A percentile compares a stretch with the other conserved stretches of the same genome.
Evolutionary conservation across 352 stramenopile genomes (phyloP).

Genomic region (Elongisporangium undulatum): DNA sequence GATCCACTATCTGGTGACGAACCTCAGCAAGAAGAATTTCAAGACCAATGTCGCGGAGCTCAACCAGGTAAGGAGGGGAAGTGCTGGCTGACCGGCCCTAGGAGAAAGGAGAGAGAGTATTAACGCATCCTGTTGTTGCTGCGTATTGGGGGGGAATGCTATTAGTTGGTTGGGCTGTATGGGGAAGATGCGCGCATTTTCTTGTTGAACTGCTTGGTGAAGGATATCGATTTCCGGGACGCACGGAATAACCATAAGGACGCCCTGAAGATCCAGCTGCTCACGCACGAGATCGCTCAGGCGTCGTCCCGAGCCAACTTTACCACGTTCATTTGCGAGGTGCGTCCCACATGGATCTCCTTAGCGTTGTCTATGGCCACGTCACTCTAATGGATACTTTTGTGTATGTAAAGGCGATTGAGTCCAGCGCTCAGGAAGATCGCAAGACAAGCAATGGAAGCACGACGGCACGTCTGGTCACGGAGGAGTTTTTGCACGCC

Average conservation of each 20-base stretch:
- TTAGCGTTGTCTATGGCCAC: neutral
- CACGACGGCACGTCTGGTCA: constrained; percentile 37
- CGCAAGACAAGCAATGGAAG: constrained; percentile 21
- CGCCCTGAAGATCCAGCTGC: constrained; percentile 86
- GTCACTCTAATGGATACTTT: constrained; percentile 4
- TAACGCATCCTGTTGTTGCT: constrained; percentile 5
- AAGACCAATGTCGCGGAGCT: constrained; percentile 91
- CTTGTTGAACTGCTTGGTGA: constrained; percentile 87
- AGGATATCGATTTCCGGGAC: constrained; percentile 89
- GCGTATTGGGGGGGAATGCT: neutral
- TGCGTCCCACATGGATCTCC: constrained; percentile 7
- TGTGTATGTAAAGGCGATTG: constrained; percentile 40
- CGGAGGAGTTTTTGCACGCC: constrained; percentile 72
- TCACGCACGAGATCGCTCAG: constrained; percentile 88
- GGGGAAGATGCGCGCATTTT: constrained; percentile 90
- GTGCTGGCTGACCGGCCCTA: neutral
- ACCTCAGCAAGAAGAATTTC: constrained; percentile 93
- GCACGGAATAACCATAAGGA: constrained; percentile 78
- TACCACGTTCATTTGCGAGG: constrained; percentile 86
- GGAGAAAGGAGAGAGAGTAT: neutral
- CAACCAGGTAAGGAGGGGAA: constrained; percentile 67
- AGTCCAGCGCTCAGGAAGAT: constrained; percentile 29
- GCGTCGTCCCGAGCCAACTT: constrained; percentile 88
- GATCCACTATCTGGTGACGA: constrained; percentile 92
- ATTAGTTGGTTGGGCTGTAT: constrained; percentile 87